Base-by-base conservation (phyloP, 2,329 filamentous ascomycete species). In the Beauveria varroae region DNA sequence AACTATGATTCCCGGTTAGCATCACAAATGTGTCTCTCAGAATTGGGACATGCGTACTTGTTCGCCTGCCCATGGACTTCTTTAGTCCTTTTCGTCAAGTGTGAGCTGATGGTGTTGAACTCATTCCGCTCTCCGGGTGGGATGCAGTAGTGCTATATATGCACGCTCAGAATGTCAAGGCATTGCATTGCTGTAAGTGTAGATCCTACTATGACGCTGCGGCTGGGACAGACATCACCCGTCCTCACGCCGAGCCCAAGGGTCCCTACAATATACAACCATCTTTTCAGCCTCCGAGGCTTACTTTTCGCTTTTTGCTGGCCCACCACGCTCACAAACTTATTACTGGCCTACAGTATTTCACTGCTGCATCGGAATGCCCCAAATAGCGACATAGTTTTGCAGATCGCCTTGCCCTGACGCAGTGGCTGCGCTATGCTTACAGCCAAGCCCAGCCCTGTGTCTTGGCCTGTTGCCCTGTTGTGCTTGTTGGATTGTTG, bases 401-500 rank as follows among this genome's bases (percentile, higher is more conserved):
- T 56, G 54, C 26, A 22, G 54, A 56, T 56, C 54, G 7, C 54
- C 18, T 2, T 3, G 41, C 54, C 54, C 12, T 56, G 54, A 56
- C 54, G 54, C 54, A 37, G 54, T 56, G 54, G 54, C 54, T 30
- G 54, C 34, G 54, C 54, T 7, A 18, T 43, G 54, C 54, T 56
- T 26, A 47, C 54, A 24, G 26, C 41, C 26, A 37, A 56, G 37
- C 20, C 37, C 2, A 3, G 30, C 22, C 24, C 18, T 16, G 5
- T 41, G 51, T 22, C 47, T 34, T 12, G 30, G 30, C 30, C 30
- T 34, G 30, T 34, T 34, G 30, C 30, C 30, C 30, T 3, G 30
- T 12, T 34, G 3, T 34, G 30, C 46, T 49, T 26, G 10, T 16
- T 22, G 3, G 1, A 26, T 22, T 18, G 22, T 18, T 6, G 16